phyloP scores from a whole-genome alignment of 2,329 filamentous ascomycete species.

The Gliomastix tumulicola region DNA sequence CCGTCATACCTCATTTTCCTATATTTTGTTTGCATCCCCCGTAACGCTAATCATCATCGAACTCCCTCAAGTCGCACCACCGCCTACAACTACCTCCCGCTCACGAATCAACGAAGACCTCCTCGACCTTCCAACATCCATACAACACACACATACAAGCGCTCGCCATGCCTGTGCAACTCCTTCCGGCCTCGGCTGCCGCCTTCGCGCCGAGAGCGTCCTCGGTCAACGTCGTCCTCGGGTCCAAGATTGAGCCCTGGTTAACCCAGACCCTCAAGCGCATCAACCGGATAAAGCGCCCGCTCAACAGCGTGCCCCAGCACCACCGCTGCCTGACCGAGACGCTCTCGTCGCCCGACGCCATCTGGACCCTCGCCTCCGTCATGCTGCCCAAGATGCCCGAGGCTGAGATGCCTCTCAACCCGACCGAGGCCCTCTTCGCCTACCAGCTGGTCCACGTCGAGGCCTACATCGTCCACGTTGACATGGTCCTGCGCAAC shows the following conservation, averaged over 20 bases:
- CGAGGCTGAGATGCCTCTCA: constrained; percentile 74
- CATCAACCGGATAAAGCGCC: constrained; percentile 93
- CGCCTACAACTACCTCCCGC: constrained; percentile 3
- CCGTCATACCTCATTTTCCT: constrained; percentile 40
- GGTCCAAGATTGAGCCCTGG: constrained; percentile 91
- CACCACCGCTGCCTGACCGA: constrained; percentile 94
- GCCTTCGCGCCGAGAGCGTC: constrained; percentile 89
- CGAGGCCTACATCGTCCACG: constrained; percentile 96
- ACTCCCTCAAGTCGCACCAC: constrained; percentile 6
- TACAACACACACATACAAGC: constrained; percentile 1
- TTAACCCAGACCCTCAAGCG: constrained; percentile 94
- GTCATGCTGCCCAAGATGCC: constrained; percentile 89
- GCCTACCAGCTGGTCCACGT: constrained; percentile 91
- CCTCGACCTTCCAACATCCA: constrained; percentile 1
- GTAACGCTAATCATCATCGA: constrained; percentile 3
- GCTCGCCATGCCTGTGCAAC: constrained; percentile 73
- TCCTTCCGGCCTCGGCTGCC: constrained; percentile 90
- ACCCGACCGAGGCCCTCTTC: constrained; percentile 80
- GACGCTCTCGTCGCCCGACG: constrained; percentile 80
- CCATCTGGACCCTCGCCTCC: constrained; percentile 91
- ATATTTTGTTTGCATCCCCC: constrained; percentile 22
- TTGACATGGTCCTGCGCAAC: constrained; percentile 97
- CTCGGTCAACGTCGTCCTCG: constrained; percentile 90
- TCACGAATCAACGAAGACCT: constrained; percentile 1
- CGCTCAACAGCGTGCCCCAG: constrained; percentile 92